Evolutionary conservation across 148 eudicot genomes (phyloP).

Genomic region (Chenopodium album): DNA sequence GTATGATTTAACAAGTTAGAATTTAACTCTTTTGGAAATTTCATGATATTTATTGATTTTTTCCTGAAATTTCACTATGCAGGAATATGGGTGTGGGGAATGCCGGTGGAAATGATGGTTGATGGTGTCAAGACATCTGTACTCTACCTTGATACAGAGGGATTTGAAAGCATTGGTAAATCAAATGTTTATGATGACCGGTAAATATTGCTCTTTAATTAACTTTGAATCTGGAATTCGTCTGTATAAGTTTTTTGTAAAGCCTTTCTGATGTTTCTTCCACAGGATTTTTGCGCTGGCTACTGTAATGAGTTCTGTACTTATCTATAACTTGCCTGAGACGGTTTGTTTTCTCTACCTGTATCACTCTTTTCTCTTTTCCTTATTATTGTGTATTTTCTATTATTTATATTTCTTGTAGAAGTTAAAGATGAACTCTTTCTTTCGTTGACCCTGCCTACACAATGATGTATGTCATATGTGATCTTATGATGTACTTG

Average conservation of each 20-base stretch:
- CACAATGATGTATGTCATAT: neutral
- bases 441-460: neutral
- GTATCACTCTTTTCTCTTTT: conserved; percentile 27
- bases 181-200: conserved; percentile 97
- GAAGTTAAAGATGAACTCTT: neutral
- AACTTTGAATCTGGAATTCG: conserved; percentile 9
- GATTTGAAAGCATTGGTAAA: conserved; percentile 98
- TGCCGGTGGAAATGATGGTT: conserved; percentile 74
- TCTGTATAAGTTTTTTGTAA: conserved; percentile 15
- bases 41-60: neutral
- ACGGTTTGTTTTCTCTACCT: conserved; percentile 67
- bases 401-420: neutral
- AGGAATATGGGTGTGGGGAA: conserved; percentile 99
- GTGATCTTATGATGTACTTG: neutral
- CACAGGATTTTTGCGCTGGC: conserved; percentile 95
- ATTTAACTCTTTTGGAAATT: neutral
- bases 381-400: neutral
- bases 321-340: conserved; percentile 95
- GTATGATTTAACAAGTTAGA: conserved; percentile 23
- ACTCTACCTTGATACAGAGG: conserved; percentile 95
- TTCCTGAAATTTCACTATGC: conserved; percentile 15
- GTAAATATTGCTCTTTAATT: conserved; percentile 39
- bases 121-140: conserved; percentile 83
- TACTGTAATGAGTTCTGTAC: conserved; percentile 90
- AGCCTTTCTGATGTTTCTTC: conserved; percentile 22